Conservation (phyloP, 2,329 filamentous ascomycete genomes). For the Cylindrodendrum hubeiense region DNA sequence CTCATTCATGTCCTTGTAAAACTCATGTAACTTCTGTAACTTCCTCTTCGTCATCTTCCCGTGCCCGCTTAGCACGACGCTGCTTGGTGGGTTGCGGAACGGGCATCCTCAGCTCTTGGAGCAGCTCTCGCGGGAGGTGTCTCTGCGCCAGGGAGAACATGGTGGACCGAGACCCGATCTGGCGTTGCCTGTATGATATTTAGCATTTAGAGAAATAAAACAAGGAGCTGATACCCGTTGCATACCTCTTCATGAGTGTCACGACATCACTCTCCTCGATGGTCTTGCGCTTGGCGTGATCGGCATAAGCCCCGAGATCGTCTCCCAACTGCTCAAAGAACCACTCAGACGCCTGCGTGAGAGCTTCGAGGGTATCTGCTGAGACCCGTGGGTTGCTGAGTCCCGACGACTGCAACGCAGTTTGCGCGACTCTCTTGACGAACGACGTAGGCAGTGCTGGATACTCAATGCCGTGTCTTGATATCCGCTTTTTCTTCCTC, state of each 20-base stretch:
- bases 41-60: constrained; percentile 50
- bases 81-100: constrained; percentile 65
- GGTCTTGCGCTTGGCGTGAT: constrained; percentile 84
- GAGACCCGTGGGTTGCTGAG: constrained; percentile 76
- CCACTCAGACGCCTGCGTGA: constrained; percentile 88
- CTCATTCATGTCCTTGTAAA: constrained; percentile 29
- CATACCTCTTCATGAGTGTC: constrained; percentile 85
- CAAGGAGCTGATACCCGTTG: constrained; percentile 44
- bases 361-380: constrained; percentile 78
- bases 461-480: constrained; percentile 80
- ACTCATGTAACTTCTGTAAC: constrained; percentile 51
- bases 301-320: constrained; percentile 82
- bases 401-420: constrained; percentile 76
- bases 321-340: constrained; percentile 91
- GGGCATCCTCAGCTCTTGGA: constrained; percentile 84
- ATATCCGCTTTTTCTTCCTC: constrained; percentile 63
- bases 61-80: constrained; percentile 51
- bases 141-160: constrained; percentile 88
- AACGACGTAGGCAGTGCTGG: constrained; percentile 79
- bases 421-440: constrained; percentile 80
- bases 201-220: constrained; percentile 41
- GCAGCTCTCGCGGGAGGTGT: constrained; percentile 82
- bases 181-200: constrained; percentile 75
- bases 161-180: constrained; percentile 77
- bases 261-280: constrained; percentile 89